Percentiles rank a stretch among this genome's conserved stretches.
Conservation (phyloP, 148 eudicot genomes). For the Bassia scoparia region DNA sequence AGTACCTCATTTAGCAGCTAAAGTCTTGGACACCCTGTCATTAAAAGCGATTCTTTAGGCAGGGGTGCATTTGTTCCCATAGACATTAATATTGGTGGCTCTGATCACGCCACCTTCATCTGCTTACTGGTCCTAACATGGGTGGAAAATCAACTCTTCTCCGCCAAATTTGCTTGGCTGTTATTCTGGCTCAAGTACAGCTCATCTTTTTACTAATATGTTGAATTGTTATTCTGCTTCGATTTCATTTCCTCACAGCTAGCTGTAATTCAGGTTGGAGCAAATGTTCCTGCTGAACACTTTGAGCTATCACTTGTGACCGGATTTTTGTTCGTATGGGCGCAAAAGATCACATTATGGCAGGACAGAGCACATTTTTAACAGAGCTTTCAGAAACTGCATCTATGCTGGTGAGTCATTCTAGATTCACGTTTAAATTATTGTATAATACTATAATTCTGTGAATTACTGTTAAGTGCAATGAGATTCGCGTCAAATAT, state of each 20-base stretch:
- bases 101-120: slow-evolving; percentile 63
- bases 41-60: slow-evolving; percentile 73
- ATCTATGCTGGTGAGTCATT: slow-evolving; percentile 77
- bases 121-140: slow-evolving; percentile 99
- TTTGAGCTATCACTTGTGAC: slow-evolving; percentile 85
- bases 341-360: slow-evolving; percentile 97
- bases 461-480: background rate
- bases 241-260: slow-evolving; percentile 19
- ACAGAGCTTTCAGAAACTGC: slow-evolving; percentile 97
- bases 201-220: slow-evolving; percentile 6
- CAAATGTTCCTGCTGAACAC: slow-evolving; percentile 85
- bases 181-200: slow-evolving; percentile 84
- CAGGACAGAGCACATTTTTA: slow-evolving; percentile 95
- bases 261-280: slow-evolving; percentile 62
- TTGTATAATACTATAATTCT: background rate
- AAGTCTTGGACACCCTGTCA: slow-evolving; percentile 84
- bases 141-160: slow-evolving; percentile 99
- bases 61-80: slow-evolving; percentile 85
- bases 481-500: background rate
- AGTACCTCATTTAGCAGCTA: slow-evolving; percentile 58
- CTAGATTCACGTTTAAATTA: slow-evolving; percentile 1
- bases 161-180: slow-evolving; percentile 97
- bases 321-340: slow-evolving; percentile 96
- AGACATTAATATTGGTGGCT: slow-evolving; percentile 75
- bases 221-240: background rate